Percentiles rank a stretch among this genome's conserved stretches.
Evolutionary conservation across 495 filamentous ascomycete species (phyloP).

Genomic region (Tuber aestivum): DNA sequence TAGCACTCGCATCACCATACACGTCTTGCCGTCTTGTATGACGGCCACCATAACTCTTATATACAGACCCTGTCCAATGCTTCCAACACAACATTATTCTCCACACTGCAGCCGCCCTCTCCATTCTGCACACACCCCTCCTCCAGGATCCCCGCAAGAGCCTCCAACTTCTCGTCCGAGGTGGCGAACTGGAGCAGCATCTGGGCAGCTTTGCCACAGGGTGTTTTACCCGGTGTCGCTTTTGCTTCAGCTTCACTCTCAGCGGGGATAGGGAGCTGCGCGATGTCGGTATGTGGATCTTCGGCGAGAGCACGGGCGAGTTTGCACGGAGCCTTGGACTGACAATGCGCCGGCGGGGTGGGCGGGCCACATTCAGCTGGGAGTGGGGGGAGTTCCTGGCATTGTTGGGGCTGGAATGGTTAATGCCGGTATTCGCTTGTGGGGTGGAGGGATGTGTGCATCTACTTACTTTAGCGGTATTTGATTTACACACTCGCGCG

Average conservation of each 20-base stretch:
- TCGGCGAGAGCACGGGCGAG: not conserved
- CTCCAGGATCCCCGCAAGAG: constrained; percentile 29
- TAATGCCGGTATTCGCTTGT: not conserved
- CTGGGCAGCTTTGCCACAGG: constrained; percentile 29
- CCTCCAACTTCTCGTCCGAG: constrained; percentile 32
- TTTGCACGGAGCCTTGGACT: not conserved
- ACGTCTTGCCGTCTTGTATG: not conserved
- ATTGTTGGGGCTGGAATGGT: not conserved
- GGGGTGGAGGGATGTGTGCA: too few species aligned
- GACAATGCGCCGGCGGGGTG: not conserved
- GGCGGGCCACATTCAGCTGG: not conserved
- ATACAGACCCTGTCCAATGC: constrained; percentile 28
- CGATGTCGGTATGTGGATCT: not conserved
- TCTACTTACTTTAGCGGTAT: not conserved
- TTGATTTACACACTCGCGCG: not conserved
- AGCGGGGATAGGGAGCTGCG: not conserved
- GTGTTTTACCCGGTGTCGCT: constrained; percentile 22
- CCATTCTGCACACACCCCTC: constrained; percentile 27
- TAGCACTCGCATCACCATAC: not conserved
- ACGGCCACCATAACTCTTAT: not conserved
- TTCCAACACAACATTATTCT: constrained; percentile 31
- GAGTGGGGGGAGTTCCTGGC: not conserved
- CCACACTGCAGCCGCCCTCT: constrained; percentile 37
- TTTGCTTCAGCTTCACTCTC: constrained; percentile 13
- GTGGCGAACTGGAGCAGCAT: constrained; percentile 40